These are phyloP conservation scores for Geotrichum carabidarum DNA, from an alignment of 1,139 yeast genomes.

Conservation along the genomic window DNA sequence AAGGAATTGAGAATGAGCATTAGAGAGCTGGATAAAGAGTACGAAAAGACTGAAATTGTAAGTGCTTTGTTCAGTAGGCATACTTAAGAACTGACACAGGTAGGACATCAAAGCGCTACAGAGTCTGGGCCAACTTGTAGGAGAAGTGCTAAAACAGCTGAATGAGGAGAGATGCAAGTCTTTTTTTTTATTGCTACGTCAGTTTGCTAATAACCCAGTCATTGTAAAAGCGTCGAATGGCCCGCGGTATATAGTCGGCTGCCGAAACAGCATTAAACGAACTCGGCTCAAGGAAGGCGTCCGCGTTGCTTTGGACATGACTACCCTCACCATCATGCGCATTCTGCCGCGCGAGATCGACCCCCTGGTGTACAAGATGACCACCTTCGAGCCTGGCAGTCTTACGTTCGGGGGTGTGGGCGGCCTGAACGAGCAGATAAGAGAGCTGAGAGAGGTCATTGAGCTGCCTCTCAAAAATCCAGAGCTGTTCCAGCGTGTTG, in stretches of 20 bases:
- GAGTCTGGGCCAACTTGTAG: constrained; percentile 95
- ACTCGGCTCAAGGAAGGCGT: constrained; percentile 85
- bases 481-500: constrained; percentile 89
- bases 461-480: constrained; percentile 97
- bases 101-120: constrained; percentile 90
- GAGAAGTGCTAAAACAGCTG: constrained; percentile 92
- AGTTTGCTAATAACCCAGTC: constrained; percentile 30
- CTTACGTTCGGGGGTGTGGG: constrained; percentile 94
- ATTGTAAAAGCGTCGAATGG: constrained; percentile 97
- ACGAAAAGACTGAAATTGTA: constrained; percentile 82
- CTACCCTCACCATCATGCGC: constrained; percentile 97
- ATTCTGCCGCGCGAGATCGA: constrained; percentile 96
- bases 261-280: constrained; percentile 86
- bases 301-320: constrained; percentile 94
- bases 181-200: not conserved
- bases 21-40: constrained; percentile 77
- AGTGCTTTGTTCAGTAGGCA: constrained; percentile 6
- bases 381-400: constrained; percentile 95
- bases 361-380: constrained; percentile 97
- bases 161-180: constrained; percentile 72
- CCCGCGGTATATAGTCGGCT: constrained; percentile 96
- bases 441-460: constrained; percentile 95
- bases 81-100: not conserved
- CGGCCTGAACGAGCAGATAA: constrained; percentile 90
- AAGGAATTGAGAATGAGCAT: constrained; percentile 79